phyloP scores from a whole-genome alignment of 2,329 filamentous ascomycete genomes.

The Penicillium sp. region DNA sequence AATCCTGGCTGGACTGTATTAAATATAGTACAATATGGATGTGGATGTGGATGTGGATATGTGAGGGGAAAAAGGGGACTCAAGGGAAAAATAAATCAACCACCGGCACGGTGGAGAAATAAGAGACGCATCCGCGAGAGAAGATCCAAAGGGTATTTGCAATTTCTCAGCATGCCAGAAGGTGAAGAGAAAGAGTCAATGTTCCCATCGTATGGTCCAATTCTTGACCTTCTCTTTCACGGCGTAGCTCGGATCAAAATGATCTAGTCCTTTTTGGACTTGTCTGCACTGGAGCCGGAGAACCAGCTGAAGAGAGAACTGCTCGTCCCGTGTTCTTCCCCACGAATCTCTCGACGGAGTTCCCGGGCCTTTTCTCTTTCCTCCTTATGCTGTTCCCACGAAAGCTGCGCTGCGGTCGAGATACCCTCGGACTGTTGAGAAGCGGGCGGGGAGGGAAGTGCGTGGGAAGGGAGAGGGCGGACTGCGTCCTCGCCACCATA shows the following conservation, averaged over 20 bases:
- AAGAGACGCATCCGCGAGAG: too few species aligned
- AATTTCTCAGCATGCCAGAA: too few species aligned
- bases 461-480: slow-evolving; percentile 19
- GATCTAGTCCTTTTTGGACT: slow-evolving; percentile 19
- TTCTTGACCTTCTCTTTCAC: too few species aligned
- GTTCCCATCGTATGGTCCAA: too few species aligned
- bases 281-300: slow-evolving; percentile 8
- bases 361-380: slow-evolving; percentile 25
- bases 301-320: slow-evolving; percentile 6
- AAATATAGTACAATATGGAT: too few species aligned
- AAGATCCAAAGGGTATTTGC: too few species aligned
- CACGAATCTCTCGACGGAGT: slow-evolving; percentile 19
- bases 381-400: slow-evolving; percentile 33
- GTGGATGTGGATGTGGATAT: too few species aligned
- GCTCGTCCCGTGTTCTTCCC: slow-evolving; percentile 2
- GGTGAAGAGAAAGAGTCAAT: slow-evolving; percentile 1
- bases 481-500: slow-evolving; percentile 62
- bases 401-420: slow-evolving; percentile 14
- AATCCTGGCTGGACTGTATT: too few species aligned
- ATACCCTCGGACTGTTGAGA: not conserved
- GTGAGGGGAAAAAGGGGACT: too few species aligned
- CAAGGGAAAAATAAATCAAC: too few species aligned
- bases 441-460: not conserved
- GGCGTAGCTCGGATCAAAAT: not conserved
- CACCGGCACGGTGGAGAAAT: too few species aligned